A percentile compares a stretch with the other conserved stretches of the same genome.
phyloP scores from a whole-genome alignment of 176 grass and related monocot species.

The Poa annua region DNA sequence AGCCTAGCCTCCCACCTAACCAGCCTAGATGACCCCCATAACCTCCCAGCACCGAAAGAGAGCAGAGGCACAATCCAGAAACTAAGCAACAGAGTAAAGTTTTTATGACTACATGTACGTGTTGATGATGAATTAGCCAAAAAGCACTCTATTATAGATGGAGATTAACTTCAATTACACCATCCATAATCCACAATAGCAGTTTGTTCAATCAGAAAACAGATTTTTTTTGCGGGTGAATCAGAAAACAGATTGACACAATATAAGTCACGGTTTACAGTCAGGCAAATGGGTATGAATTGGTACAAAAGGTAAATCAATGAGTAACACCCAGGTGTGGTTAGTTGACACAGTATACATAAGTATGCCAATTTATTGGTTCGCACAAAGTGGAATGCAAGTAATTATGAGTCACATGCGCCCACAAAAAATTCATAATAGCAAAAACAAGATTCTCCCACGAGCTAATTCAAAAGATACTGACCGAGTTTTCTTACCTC shows the following conservation, averaged over 20 bases:
- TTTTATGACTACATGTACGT: conserved; percentile 10
- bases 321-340: not conserved
- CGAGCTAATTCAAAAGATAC: conserved; percentile 19
- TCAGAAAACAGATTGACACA: conserved; percentile 1
- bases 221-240: too few species aligned
- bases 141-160: not conserved
- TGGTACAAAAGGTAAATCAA: not conserved
- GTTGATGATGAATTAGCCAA: conserved; percentile 7
- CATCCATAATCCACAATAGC: not conserved
- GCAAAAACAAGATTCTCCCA: conserved; percentile 19
- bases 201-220: conserved; percentile 24
- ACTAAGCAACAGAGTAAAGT: not conserved
- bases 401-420: not conserved
- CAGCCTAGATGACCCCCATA: not conserved
- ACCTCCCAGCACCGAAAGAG: conserved; percentile 14
- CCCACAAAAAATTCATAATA: not conserved
- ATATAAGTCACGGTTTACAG: conserved; percentile 5
- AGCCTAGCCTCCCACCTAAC: conserved; percentile 1
- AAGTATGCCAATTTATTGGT: not conserved
- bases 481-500: conserved; percentile 64
- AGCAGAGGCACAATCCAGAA: conserved; percentile 21
- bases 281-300: conserved; percentile 14
- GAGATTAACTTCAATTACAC: conserved; percentile 4
- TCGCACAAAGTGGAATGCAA: not conserved
- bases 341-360: conserved; percentile 21